Evolutionary conservation across 129 eudicot species (phyloP).

Genomic region (Kitagawia praeruptora): DNA sequence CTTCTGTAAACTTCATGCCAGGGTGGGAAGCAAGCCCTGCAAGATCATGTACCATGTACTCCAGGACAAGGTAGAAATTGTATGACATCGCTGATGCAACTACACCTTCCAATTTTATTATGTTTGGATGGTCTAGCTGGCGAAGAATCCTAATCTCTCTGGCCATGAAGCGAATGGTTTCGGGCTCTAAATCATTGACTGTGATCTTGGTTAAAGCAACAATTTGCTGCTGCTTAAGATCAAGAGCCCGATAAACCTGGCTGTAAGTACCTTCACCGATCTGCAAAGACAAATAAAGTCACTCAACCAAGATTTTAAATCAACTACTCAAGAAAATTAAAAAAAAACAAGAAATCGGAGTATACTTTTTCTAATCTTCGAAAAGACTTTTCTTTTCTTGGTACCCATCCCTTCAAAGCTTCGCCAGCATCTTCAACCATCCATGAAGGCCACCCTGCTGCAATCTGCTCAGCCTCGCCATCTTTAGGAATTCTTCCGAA

Average conservation of each 20-base stretch:
- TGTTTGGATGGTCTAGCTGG: constrained; percentile 75
- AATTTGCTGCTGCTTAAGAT: constrained; percentile 69
- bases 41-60: constrained; percentile 95
- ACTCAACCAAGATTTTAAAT: constrained; percentile 5
- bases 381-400: constrained; percentile 83
- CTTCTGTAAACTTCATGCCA: constrained; percentile 67
- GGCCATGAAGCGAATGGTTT: constrained; percentile 91
- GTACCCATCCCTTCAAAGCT: constrained; percentile 92
- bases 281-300: constrained; percentile 26
- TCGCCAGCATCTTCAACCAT: constrained; percentile 86
- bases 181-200: constrained; percentile 81
- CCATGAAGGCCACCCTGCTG: constrained; percentile 99
- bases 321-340: constrained; percentile 1
- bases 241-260: constrained; percentile 85
- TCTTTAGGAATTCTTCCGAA: constrained; percentile 22
- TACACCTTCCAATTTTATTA: constrained; percentile 82
- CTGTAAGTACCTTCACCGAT: constrained; percentile 96
- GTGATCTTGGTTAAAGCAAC: constrained; percentile 87
- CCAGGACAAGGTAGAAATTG: constrained; percentile 83
- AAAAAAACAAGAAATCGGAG: neutral
- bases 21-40: constrained; percentile 88
- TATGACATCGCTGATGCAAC: constrained; percentile 83
- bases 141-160: constrained; percentile 78
- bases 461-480: constrained; percentile 75
- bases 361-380: constrained; percentile 48